Conservation (phyloP, 305 asterid species). For the Fraxinus albicans region DNA sequence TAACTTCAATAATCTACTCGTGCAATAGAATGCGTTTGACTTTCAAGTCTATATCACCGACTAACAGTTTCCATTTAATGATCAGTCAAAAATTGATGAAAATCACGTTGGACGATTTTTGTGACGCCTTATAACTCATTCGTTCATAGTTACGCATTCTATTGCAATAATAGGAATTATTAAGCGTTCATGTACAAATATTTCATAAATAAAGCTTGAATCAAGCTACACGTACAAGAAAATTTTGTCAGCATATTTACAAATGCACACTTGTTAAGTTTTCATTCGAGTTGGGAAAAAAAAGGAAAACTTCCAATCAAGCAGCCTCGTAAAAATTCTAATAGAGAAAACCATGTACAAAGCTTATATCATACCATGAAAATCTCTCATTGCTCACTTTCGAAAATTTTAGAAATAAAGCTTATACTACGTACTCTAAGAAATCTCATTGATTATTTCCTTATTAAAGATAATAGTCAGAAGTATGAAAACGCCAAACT, state of each 20-base stretch:
- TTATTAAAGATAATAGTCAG: neutral
- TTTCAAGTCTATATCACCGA: neutral
- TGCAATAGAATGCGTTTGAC: neutral
- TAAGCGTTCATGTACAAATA: neutral
- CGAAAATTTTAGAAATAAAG: neutral
- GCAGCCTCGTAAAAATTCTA: too few species aligned
- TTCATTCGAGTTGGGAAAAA: too few species aligned
- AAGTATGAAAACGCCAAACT: neutral
- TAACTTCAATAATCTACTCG: neutral
- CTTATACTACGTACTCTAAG: neutral
- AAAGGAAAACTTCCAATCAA: too few species aligned
- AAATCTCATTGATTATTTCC: neutral
- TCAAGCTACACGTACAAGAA: too few species aligned
- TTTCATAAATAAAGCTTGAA: too few species aligned
- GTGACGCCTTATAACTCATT: neutral
- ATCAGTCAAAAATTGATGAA: too few species aligned
- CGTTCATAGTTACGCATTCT: too few species aligned
- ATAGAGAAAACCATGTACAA: neutral
- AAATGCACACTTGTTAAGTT: too few species aligned
- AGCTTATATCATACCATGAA: neutral
- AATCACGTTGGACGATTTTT: neutral
- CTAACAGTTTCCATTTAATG: too few species aligned
- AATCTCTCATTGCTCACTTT: neutral
- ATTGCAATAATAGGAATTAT: too few species aligned
- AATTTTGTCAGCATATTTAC: too few species aligned